Percentiles rank a stretch among this genome's conserved stretches.
phyloP scores from a whole-genome alignment of 2,329 filamentous ascomycete genomes.

The Aphanocladium album region DNA sequence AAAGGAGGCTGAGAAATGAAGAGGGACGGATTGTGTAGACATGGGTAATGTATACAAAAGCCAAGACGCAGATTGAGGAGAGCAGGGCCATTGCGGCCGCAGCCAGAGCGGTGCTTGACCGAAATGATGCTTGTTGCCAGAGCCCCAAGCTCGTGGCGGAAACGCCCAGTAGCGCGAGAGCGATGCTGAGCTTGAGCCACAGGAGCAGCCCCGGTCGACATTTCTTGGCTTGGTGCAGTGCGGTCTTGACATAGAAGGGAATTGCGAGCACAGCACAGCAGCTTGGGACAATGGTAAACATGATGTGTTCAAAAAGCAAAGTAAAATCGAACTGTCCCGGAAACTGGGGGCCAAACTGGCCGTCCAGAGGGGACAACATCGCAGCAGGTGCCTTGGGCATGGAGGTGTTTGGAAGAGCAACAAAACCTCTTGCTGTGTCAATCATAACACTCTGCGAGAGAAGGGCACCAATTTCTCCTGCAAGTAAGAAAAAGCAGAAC shows the following conservation, averaged over 20 bases:
- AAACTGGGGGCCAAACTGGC: not conserved
- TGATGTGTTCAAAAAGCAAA: not conserved
- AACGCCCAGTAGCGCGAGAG: not conserved
- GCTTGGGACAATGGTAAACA: not conserved
- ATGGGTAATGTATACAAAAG: conserved; percentile 30
- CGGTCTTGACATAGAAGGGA: not conserved
- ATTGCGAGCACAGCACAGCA: not conserved
- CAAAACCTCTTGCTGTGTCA: no score
- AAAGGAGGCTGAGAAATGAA: conserved; percentile 25
- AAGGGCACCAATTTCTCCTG: not conserved
- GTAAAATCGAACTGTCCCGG: not conserved
- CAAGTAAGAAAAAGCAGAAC: not conserved
- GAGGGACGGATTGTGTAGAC: conserved; percentile 27
- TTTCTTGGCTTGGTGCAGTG: not conserved
- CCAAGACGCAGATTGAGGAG: conserved; percentile 21
- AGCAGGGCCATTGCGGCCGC: conserved; percentile 20
- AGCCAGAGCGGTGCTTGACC: not conserved
- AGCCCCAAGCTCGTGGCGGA: not conserved
- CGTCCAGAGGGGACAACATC: not conserved
- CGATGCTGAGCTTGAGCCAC: not conserved
- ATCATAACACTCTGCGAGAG: not conserved
- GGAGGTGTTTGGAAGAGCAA: no score
- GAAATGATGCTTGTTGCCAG: not conserved
- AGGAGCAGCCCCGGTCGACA: not conserved
- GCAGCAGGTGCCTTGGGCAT: not conserved